Percentiles rank a stretch among this genome's conserved stretches.
Evolutionary conservation across 768 basidiomycete genomes (phyloP).

Genomic region (Amanita rimosa): DNA sequence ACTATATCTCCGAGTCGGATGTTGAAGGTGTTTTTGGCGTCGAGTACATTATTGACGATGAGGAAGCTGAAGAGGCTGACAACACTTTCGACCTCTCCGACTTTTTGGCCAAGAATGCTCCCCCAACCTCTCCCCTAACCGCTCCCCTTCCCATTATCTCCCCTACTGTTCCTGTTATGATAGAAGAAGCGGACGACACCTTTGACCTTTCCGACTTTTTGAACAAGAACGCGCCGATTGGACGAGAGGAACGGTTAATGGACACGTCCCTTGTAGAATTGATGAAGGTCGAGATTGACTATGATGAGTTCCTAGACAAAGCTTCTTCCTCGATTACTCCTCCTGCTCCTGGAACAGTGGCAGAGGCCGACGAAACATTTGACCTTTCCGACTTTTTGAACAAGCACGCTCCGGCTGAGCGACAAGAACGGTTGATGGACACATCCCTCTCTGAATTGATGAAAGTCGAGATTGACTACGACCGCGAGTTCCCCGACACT

Average conservation of each 20-base stretch:
- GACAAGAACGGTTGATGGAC: background rate
- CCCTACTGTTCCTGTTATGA: background rate
- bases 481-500: conserved; percentile 2
- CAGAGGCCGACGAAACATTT: too few relatives aligned
- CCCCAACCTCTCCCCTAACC: too few relatives aligned
- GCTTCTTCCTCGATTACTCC: too few relatives aligned
- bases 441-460: background rate
- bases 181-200: background rate
- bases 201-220: background rate
- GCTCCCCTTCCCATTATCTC: background rate
- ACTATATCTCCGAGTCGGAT: background rate
- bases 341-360: too few relatives aligned
- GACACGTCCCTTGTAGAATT: too few relatives aligned
- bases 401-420: too few relatives aligned
- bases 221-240: too few relatives aligned
- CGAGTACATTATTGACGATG: background rate
- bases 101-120: background rate
- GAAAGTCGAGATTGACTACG: conserved; percentile 2
- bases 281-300: too few relatives aligned
- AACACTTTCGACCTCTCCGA: background rate
- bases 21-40: background rate
- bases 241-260: too few relatives aligned
- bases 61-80: background rate
- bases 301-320: too few relatives aligned
- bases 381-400: too few relatives aligned